Evolutionary conservation across 1,284 basidiomycete genomes (phyloP), one percentile per base, ranked within the genome.

Genomic region (Wolfiporia cocos): DNA sequence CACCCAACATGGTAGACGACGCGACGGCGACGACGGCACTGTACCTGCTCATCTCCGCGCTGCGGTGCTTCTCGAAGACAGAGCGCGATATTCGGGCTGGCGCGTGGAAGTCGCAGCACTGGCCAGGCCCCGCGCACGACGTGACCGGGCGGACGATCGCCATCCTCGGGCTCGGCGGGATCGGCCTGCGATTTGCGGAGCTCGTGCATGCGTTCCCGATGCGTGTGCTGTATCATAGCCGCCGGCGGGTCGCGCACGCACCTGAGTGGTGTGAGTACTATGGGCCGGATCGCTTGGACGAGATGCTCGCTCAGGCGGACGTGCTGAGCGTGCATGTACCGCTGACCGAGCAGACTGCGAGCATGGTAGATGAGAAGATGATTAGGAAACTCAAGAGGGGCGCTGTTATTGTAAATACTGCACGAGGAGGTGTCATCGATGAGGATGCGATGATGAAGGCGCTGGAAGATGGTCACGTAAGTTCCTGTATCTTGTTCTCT

Each of bases 1-100:
- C 92, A 0, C 92, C 92, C 2, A n/a, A n/a, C n/a, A n/a, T n/a
- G n/a, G n/a, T n/a, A n/a, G 88, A 96, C 65, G 89, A 92, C 50
- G 91, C 86, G 3, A 94, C 92, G 0, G 92, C 92, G 1, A 94
- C 92, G 1, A 90, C 89, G 1, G 92, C 84, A 0, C 69, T 92
- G 18, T 95, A 86, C 65, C 80, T 95, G 40, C 66, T 92, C 52
- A 76, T 95, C 52, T 88, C 90, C 17, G 76, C 87, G n/a, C 62
- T 93, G 35, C 81, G 92, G 24, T 81, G 88, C 51, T 95, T 81
- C 64, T 74, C 81, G 14, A 62, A 74, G 33, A 79, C 78, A 9
- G 92, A 95, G 61, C 75, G 77, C 33, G 79, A 78, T 46, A 70
- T 90, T 49, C 67, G 74, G 31, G 46, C 69, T 26, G 66, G 73